Evolutionary conservation across 2,329 filamentous ascomycete species (phyloP).

Genomic region (Penicillium sp.): DNA sequence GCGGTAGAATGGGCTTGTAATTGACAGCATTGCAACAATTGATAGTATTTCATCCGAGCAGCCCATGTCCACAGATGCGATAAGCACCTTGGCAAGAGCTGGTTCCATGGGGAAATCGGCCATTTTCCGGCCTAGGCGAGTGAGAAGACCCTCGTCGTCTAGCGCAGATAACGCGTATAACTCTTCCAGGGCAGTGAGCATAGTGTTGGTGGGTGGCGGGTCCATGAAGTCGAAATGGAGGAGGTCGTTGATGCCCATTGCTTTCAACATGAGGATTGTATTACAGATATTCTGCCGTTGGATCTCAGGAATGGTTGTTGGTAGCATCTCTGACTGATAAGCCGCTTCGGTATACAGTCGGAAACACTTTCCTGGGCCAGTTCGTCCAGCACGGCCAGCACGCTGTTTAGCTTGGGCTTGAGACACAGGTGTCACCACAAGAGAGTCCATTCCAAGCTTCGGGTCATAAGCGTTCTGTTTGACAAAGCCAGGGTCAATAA

Average conservation of each 20-base stretch:
- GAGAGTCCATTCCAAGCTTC: slow-evolving; percentile 94
- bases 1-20: slow-evolving; percentile 85
- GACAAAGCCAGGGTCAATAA: slow-evolving; percentile 94
- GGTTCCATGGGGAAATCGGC: slow-evolving; percentile 99
- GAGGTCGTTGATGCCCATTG: slow-evolving; percentile 98
- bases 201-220: slow-evolving; percentile 93
- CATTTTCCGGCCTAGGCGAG: slow-evolving; percentile 91
- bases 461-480: slow-evolving; percentile 98
- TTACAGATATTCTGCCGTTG: slow-evolving; percentile 89
- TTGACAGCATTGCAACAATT: slow-evolving; percentile 91
- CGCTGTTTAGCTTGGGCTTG: slow-evolving; percentile 96
- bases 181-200: slow-evolving; percentile 94
- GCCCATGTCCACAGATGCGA: slow-evolving; percentile 79
- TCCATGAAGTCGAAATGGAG: slow-evolving; percentile 99
- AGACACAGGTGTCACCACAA: slow-evolving; percentile 93
- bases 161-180: slow-evolving; percentile 87
- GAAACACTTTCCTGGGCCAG: slow-evolving; percentile 94
- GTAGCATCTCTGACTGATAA: slow-evolving; percentile 95
- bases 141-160: slow-evolving; percentile 92
- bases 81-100: slow-evolving; percentile 83
- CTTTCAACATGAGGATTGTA: slow-evolving; percentile 96
- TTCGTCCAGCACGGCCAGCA: slow-evolving; percentile 87
- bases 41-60: slow-evolving; percentile 93
- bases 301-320: slow-evolving; percentile 93
- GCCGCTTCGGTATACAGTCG: slow-evolving; percentile 92